Evolutionary conservation across 2,329 filamentous ascomycete genomes (phyloP), one percentile per base, ranked within the genome.

Genomic region (Parafenestella ontariensis): DNA sequence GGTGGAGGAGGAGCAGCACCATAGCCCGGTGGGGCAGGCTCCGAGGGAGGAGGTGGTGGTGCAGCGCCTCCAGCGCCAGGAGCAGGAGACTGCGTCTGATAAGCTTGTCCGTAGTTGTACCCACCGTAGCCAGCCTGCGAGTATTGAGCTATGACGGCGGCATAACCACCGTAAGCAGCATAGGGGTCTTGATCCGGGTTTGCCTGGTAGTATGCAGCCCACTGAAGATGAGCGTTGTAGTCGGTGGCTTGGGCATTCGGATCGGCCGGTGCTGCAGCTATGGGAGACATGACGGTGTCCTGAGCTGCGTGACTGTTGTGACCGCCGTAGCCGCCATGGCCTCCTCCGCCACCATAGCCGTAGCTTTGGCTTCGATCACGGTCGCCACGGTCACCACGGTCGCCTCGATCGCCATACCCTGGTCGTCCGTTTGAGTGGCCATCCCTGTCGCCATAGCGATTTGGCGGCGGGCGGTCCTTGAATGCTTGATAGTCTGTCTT

Each of bases 401-500:
- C 76, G n/a, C 74, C 75, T 34, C 76, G 72, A 46, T 77, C 64
- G 57, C 76, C 66, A 76, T 81, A 73, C 71, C 80, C 71, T 65
- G 62, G 58, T 43, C 71, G 62, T 58, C 71, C 70, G 46, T 65
- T 62, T n/a, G 55, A 61, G 46, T 70, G 66, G 29, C 68, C 78
- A 65, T 80, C 78, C 57, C 67, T 56, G 28, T 68, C 80, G 63
- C 79, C 76, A 53, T 73, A 78, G 58, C 68, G 77, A 40, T 80
- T 79, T 55, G 81, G 75, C 23, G 83, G 82, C 58, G 85, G 83
- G 44, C 84, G 83, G 63, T 87, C 87, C 78, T 97, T 98, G 82
- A 94, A 96, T 42, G 89, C 66, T 72, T 97, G 90, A 73, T 97
- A 98, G 73, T 96, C 89, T 58, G 92, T 85, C 70, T 88, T 90